Evolutionary conservation across 2,329 filamentous ascomycete species (phyloP), one percentile per base, ranked within the genome.

Genomic region (Xylariaceae sp.): DNA sequence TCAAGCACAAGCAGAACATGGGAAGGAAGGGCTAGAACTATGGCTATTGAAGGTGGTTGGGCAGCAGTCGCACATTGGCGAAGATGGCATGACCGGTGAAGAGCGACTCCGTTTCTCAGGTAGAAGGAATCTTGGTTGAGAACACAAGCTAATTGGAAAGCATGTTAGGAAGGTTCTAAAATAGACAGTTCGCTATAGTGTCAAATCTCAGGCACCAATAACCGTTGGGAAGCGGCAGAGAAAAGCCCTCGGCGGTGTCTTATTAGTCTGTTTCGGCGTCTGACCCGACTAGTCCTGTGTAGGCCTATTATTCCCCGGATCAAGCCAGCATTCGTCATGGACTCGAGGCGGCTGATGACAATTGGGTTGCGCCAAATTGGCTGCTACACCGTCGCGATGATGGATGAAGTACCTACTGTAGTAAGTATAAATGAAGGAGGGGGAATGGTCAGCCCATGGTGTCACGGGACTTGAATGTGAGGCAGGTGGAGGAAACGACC

Each of bases 221-320:
- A 38, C 35, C 12, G 29, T 19, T 22, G 31, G 8, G 19, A 38
- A 17, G 31, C 36, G 7, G 19, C 19, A 8, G 16, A 30, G 15
- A 35, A 38, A 42, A 42, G 38, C 24, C 35, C 43, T 45, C 38
- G 41, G 42, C 41, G 45, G 48, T 18, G 17, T 42, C 30, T 32
- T 37, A 42, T 41, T 54, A 45, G 47, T 46, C 44, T 42, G 37
- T 52, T 54, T 54, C 46, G 53, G 46, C 44, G 40, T 42, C 38
- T 42, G 48, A 41, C 44, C 51, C 47, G 49, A 48, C 42, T 48
- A 44, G 38, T 36, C 38, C 16, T 24, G 13, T 29, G 36, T 33
- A 44, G 40, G 47, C n/a, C 43, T 19, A 42, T 35, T 37, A 44
- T 48, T 43, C 39, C 38, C 47, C 45, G 37, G 41, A 37, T 45